Base-by-base conservation (phyloP, 495 filamentous ascomycete genomes). In the Xylona heveae region DNA sequence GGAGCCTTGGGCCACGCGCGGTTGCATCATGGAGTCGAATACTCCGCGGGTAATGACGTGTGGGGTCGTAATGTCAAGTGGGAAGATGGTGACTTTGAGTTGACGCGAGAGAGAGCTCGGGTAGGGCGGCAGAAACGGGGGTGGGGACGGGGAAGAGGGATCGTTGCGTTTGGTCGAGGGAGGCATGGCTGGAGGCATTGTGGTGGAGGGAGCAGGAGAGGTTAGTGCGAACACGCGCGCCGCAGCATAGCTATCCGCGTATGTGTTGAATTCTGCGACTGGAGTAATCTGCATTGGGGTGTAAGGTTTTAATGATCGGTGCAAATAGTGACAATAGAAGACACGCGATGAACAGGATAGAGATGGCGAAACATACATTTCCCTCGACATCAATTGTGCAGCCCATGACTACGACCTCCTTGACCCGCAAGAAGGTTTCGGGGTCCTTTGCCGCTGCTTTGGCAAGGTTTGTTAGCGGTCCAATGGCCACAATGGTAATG, bases 361-460 rank as follows among this genome's bases (percentile, higher is more conserved):
- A 23, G 36, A 67, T 55, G n/a, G n/a, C n/a, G n/a, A 26, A 12
- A 49, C 54, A 44, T 47, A 71, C 68, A 53, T 99, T 99, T 31
- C 88, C 88, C 18, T 68, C 62, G 12, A 67, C 45, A 24, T 73
- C 59, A 27, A 95, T 64, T n/a, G 77, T 68, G 35, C 88, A 90
- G 21, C 85, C 88, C 88, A 99, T 99, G n/a, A 92, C 74, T 13
- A 93, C 71, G 2, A 99, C 69, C 47, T 91, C 77, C 47, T 90
- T 91, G 17, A 68, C 81, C 14, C 71, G 68, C 3, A 95, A 64
- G 55, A 99, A 92, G 3, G 80, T 73, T 44, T 78, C 72, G 2
- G 80, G 69, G 39, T 92, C 81, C 44, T 77, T 66, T 4, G 79
- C 68, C 19, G 88, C 82, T 8, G 88, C 88, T 24, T 84, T 50